Evolutionary conservation across 2,329 filamentous ascomycete species (phyloP), one percentile per base, ranked within the genome.

Genomic region (Venturia pyrina): DNA sequence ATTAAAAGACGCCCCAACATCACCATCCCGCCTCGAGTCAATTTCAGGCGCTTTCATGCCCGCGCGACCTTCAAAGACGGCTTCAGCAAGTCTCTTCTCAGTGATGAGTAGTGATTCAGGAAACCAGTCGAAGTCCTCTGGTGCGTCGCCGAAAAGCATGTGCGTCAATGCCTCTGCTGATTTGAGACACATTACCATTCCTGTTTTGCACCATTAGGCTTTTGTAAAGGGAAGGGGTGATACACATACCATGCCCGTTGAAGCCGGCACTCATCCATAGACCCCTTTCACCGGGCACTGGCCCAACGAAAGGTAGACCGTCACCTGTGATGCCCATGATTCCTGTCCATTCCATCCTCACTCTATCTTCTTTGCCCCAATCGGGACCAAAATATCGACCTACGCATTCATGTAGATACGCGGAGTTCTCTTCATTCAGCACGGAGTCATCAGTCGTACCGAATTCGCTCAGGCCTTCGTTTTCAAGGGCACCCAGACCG

Each of bases 271-370:
- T 83, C 13, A 91, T 69, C 78, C 81, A 91, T 64, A 90, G 69
- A 0, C 87, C 86, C 28, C 75, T 78, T 24, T 82, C 84, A 2
- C 73, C 76, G 0, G 87, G 86, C 21, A 92, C 83, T 15, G 78
- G 75, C 0, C 89, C 90, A 2, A 93, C 87, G 86, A 87, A 91
- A 0, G 90, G 89, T 63, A 82, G 75, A 0, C 82, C 78, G 73
- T 93, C 90, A 6, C 85, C 78, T 37, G 84, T 87, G 74, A 86
- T 92, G 0, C 87, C 89, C 89, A 92, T 93, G 70, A 92, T 89
- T 0, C 90, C 90, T 1, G 88, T 90, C 90, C 90, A 93, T 72
- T 83, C 76, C 3, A 82, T 81, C 62, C 77, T 67, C 41, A 85
- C 73, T 69, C 82, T 79, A 21, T 73, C 67, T 70, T 68, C 74